Base-by-base conservation (phyloP, 257 asterid species). In the Catharanthus roseus region DNA sequence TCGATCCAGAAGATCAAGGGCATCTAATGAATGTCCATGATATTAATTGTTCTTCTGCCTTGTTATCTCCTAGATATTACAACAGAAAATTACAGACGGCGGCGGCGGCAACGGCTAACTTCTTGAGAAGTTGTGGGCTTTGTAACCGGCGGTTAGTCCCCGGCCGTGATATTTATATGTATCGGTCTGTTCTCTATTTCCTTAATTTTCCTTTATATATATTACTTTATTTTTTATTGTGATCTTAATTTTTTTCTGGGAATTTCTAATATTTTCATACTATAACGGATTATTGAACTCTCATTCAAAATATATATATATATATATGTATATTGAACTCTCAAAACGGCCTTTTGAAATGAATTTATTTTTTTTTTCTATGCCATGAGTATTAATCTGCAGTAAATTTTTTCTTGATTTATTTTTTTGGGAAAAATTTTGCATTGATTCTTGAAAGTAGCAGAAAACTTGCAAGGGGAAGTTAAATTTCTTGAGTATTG, bases 91-190 rank as follows among this genome's bases (percentile, higher is more conserved):
- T n/a, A n/a, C n/a, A n/a, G n/a, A n/a, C 75, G 4, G 75, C 75
- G 8, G 75, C 65, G 5, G 75, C 65, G 21, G 77, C 68, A 42
- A 53, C 58, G 74, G 41, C 73, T 55, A 78, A 74, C 55, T 87
- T 87, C 72, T 68, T 87, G 82, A 82, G 77, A 80, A 78, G 73
- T 68, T 87, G 90, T 56, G 83, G 86, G 29, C 89, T 80, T 49
- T 87, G 93, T 77, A 72, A 77, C 80, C 83, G 87, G 77, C 85
- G 80, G 28, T 57, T 85, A 75, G 71, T 77, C 24, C 84, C 79
- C 8, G 81, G 76, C 41, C 86, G 83, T 39, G 90, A 87, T 45
- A 87, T 87, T 58, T 87, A 82, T 63, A 87, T 87, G 87, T 87
- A 87, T 67, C 83, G 88, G 93, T 87, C 74, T 67, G 19, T 31